These are phyloP conservation scores for Prunella vulgaris DNA, from an alignment of 257 asterid species.

Conservation along the genomic window DNA sequence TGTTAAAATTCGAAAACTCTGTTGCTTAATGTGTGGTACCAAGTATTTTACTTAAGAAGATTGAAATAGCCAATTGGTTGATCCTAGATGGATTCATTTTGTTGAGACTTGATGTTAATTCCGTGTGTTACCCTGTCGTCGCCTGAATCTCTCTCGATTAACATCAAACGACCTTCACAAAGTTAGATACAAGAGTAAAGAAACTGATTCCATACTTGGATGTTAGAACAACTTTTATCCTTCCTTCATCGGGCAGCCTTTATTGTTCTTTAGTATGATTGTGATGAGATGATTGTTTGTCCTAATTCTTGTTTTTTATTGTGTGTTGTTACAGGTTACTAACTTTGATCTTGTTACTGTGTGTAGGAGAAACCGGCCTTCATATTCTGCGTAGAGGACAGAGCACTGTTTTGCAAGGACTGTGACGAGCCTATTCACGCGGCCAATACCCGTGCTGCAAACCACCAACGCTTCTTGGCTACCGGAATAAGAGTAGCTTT, in stretches of 20 bases:
- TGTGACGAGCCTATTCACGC: constrained; percentile 91
- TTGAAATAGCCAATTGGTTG: not conserved
- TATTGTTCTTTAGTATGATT: not conserved
- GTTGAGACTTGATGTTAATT: not conserved
- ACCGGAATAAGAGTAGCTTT: constrained; percentile 93
- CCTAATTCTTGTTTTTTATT: not conserved
- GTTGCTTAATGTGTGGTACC: not conserved
- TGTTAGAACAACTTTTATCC: not conserved
- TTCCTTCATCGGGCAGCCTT: not conserved
- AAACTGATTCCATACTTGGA: not conserved
- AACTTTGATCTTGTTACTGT: not conserved
- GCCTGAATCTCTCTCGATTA: not conserved
- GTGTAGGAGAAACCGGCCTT: constrained; percentile 82
- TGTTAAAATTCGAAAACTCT: not conserved
- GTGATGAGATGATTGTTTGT: not conserved
- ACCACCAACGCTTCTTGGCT: constrained; percentile 87
- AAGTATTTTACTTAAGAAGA: not conserved
- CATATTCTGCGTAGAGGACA: constrained; percentile 96
- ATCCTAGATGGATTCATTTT: not conserved
- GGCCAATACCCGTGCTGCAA: constrained; percentile 67
- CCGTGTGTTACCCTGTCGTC: not conserved
- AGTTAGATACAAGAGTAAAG: not conserved
- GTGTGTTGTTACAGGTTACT: not conserved
- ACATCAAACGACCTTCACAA: not conserved
- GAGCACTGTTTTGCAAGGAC: constrained; percentile 90